These are phyloP conservation scores for Cylindrotheca closterium DNA, from an alignment of 108 stramenopile genomes.

Conservation along the genomic window DNA sequence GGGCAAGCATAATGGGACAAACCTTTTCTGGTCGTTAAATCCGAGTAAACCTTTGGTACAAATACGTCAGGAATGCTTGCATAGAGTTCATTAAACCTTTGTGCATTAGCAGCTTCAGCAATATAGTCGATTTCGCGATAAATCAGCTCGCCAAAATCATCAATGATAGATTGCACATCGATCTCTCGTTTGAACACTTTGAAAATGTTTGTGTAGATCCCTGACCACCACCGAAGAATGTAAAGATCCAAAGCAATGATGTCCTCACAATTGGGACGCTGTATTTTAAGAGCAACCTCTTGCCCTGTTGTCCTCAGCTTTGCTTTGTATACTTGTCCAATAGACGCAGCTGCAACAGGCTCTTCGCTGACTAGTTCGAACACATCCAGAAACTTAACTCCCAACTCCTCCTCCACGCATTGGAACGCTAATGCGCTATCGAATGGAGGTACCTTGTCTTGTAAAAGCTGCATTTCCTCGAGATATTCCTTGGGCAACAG, in stretches of 20 bases:
- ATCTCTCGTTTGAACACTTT: conserved; percentile 79
- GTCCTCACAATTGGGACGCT: conserved; percentile 91
- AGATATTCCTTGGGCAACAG: conserved; percentile 92
- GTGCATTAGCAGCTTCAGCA: conserved; percentile 95
- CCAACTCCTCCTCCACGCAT: conserved; percentile 85
- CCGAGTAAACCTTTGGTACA: conserved; percentile 92
- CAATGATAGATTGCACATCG: conserved; percentile 89
- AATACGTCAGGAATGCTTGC: conserved; percentile 86
- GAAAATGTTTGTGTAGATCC: conserved; percentile 76
- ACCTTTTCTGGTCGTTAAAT: conserved; percentile 78
- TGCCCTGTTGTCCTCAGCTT: conserved; percentile 84
- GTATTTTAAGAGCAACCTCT: conserved; percentile 92
- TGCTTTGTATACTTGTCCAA: conserved; percentile 93
- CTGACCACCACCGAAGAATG: conserved; percentile 93
- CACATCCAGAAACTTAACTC: conserved; percentile 51
- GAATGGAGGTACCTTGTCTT: conserved; percentile 93
- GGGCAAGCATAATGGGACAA: not conserved
- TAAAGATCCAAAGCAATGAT: conserved; percentile 94
- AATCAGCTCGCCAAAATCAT: conserved; percentile 94
- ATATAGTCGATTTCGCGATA: conserved; percentile 97
- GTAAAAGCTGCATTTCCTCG: conserved; percentile 93
- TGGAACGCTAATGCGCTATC: conserved; percentile 79
- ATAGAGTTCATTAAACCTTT: conserved; percentile 93
- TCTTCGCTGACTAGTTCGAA: conserved; percentile 88
- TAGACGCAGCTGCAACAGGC: conserved; percentile 83